These are phyloP conservation scores for Cubamyces sp. DNA, from an alignment of 768 basidiomycete genomes.

Conservation along the genomic window DNA sequence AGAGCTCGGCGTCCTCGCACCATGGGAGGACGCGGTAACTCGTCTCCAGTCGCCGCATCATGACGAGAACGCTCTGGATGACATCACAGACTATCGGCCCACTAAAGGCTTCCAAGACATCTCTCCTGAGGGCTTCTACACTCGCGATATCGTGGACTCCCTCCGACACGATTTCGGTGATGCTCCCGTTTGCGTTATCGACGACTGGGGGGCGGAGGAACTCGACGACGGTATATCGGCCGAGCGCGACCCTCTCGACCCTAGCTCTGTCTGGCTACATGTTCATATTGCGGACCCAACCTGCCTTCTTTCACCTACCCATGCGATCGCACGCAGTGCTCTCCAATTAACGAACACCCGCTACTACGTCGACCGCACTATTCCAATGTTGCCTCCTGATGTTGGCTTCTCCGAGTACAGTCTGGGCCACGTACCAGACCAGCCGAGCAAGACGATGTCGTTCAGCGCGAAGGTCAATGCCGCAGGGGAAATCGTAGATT, in stretches of 20 bases:
- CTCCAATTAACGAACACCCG: conserved; percentile 42
- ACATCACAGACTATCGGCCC: not conserved
- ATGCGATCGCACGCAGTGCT: conserved; percentile 64
- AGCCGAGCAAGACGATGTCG: conserved; percentile 65
- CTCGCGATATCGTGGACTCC: conserved; percentile 63
- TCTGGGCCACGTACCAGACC: conserved; percentile 44
- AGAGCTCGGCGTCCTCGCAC: conserved; percentile 73
- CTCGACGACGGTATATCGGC: conserved; percentile 94
- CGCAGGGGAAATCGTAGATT: conserved; percentile 69
- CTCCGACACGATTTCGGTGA: conserved; percentile 88
- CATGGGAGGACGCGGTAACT: conserved; percentile 70
- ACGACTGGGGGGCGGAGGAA: conserved; percentile 78
- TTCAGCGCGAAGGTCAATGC: conserved; percentile 76
- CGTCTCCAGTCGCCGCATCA: not conserved
- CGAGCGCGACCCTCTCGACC: conserved; percentile 64
- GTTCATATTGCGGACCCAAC: conserved; percentile 95
- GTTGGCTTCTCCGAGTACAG: conserved; percentile 56
- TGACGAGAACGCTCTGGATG: not conserved
- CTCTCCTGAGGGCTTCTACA: conserved; percentile 67
- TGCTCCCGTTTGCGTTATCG: conserved; percentile 83
- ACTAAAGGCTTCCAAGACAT: conserved; percentile 36
- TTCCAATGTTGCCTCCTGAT: conserved; percentile 72
- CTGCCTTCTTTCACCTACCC: conserved; percentile 69
- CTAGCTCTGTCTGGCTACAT: conserved; percentile 77
- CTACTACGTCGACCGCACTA: conserved; percentile 69